Base-by-base conservation (phyloP, 768 basidiomycete genomes). In the Austroboletus festivus region DNA sequence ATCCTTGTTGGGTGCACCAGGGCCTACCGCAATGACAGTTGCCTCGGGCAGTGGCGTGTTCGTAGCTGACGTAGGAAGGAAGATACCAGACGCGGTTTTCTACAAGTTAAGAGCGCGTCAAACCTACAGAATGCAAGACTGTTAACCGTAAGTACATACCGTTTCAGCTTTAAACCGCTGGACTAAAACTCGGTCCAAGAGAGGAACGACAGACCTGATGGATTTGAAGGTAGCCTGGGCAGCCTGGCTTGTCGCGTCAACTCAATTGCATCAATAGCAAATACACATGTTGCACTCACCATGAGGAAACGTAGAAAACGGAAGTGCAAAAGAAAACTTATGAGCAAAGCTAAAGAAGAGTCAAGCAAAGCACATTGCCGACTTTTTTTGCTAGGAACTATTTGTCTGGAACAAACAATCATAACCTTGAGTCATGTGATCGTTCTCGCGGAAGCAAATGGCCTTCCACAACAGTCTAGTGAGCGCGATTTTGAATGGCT, bases 11-110 rank as follows among this genome's bases (percentile, higher is more conserved):
- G 83, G 86, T n/a, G 88, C 88, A 26, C 96, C 96, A 28, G 95
- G 95, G 47, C 95, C 95, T 41, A 90, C 86, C 22, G 96, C 90
- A 65, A 97, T 86, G 63, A 96, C 95, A 24, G 92, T 95, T 5
- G 93, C 95, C 72, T 98, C 95, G 2, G 95, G 93, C n/a, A 97
- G 80, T 20, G 93, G 93, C 58, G 69, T 82, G 56, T 68, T 80
- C 22, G 90, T 93, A 5, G 89, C 83, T 1, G 93, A 91, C 0
- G 88, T 81, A n/a, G 96, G 96, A 39, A 99, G 78, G 81, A 93
- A 93, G 66, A 99, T 85, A 30, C 96, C 96, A 20, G 87, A 72
- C 3, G 96, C 88, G n/a, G 95, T 99, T 94, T 98, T 96, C 94
- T 97, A 58, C n/a, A n/a, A n/a, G n/a, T n/a, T n/a, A 33, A 6